Base-by-base conservation (phyloP, 2,329 filamentous ascomycete species). In the Didymella arachidicola region DNA sequence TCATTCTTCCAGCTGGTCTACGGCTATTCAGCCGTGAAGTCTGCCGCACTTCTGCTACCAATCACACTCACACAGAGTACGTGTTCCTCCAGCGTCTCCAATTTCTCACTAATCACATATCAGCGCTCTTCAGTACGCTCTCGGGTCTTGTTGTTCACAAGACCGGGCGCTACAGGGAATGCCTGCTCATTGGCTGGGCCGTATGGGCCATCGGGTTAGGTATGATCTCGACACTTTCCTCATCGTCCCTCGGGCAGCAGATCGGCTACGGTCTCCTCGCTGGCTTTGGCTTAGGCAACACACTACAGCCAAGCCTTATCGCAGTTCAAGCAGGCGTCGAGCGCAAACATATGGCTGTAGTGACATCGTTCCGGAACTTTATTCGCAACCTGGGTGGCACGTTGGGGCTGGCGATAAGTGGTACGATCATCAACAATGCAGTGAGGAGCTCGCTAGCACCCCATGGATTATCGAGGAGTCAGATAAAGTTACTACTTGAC, bases 351-450 rank as follows among this genome's bases (percentile, higher is more conserved):
- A 81, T 87, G 41, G 87, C 87, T 0, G 83, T 89, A 1, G 82
- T 88, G 14, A 88, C 87, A 30, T 85, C 84, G 2, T 82, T 84
- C 52, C 80, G 87, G 1, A 89, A 89, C 63, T 89, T 89, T 69
- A 79, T 88, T 61, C 83, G 87, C 14, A 84, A 82, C 44, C 76
- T 86, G 3, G 87, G 87, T 5, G 87, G 86, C 19, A 79, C 86
- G 0, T 79, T 82, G 14, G 86, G 86, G 0, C 79, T 89, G 0
- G 86, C 85, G 0, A 76, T 88, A n/a, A 62, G 62, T 29, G 67
- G 65, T 5, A 66, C 67, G 2, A 57, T 69, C 4, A 76, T 81
- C 60, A 68, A 68, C 41, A 68, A 67, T n/a, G 60, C 63, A 1
- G 41, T 68, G 16, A 49, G 57, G n/a, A 26, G 25, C 3, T 62